Evolutionary conservation across 2,329 filamentous ascomycete species (phyloP), one percentile per base, ranked within the genome.

Genomic region (Akanthomyces uredinophilus): DNA sequence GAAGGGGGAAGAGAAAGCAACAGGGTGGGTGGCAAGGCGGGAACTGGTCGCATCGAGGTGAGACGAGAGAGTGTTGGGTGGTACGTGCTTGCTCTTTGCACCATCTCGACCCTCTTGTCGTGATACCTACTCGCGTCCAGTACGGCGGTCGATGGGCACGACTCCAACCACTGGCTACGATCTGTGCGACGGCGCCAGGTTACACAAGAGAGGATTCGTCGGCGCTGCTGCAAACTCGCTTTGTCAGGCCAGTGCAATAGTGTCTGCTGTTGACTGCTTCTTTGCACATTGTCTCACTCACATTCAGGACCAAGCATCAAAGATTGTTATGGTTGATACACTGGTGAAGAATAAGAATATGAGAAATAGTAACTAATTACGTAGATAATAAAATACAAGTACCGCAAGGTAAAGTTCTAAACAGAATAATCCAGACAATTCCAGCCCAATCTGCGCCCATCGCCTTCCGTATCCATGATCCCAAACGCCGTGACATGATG

Each of bases 371-470:
- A 49, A 47, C 37, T 47, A 57, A 18, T 39, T 16, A 13, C 7
- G 49, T 32, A 27, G 44, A 47, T 49, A 24, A 57, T 49, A 29
- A 47, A n/a, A 39, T 35, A 24, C 29, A 47, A 10, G 55, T 49
- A 58, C 55, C 55, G 55, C 55, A 58, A 58, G 55, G 55, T 50
- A 41, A 58, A 39, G 18, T 49, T 61, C 51, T 39, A 61, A 47
- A 59, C 7, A 35, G 20, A 24, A 52, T 43, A 22, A 4, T 29
- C 27, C 41, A 51, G 24, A 18, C 27, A 44, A 46, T 46, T 39
- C 57, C 47, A 60, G 4, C 20, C 29, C 57, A 18, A 54, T 24
- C 32, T 44, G 22, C 49, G 49, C 37, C 37, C 37, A 16, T 39
- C 37, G 37, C 54, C 43, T n/a, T n/a, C n/a, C n/a, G n/a, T 46